A percentile compares a stretch with the other conserved stretches of the same genome.
Conservation (phyloP, 2,329 filamentous ascomycete genomes). For the Sporothrix brasiliensis region DNA sequence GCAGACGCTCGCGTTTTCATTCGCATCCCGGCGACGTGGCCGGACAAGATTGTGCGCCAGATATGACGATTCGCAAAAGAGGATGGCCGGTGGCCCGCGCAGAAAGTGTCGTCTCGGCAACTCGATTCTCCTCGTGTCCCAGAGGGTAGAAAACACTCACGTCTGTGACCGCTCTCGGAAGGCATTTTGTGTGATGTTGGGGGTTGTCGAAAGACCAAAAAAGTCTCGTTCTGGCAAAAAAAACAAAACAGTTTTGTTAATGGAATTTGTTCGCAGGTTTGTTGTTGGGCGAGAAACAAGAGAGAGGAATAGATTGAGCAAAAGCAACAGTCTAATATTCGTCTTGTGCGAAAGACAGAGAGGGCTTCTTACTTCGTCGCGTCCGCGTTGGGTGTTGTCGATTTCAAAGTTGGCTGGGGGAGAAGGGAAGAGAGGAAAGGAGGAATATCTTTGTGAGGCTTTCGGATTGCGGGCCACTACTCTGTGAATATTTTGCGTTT, state of each 20-base stretch:
- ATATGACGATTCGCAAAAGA: not conserved
- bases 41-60: slow-evolving; percentile 18
- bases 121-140: not conserved
- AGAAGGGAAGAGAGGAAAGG: slow-evolving; percentile 31
- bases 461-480: slow-evolving; percentile 32
- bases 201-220: slow-evolving; percentile 32
- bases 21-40: not conserved
- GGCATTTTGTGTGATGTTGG: slow-evolving; percentile 66
- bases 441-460: slow-evolving; percentile 32
- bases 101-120: not conserved
- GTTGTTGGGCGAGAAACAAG: slow-evolving; percentile 33
- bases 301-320: slow-evolving; percentile 39
- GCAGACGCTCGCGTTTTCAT: not conserved
- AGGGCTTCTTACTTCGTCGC: slow-evolving; percentile 35
- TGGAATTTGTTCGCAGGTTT: not conserved
- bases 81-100: not conserved
- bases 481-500: slow-evolving; percentile 35
- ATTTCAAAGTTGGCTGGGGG: slow-evolving; percentile 33
- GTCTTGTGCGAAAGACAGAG: slow-evolving; percentile 5
- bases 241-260: slow-evolving; percentile 43
- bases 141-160: slow-evolving; percentile 59
- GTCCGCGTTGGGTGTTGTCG: slow-evolving; percentile 36
- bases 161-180: slow-evolving; percentile 85
- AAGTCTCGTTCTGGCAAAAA: slow-evolving; percentile 40
- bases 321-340: not conserved